Conservation (phyloP, 2,329 filamentous ascomycete genomes). For the Neofusicoccum kwambonambiense region DNA sequence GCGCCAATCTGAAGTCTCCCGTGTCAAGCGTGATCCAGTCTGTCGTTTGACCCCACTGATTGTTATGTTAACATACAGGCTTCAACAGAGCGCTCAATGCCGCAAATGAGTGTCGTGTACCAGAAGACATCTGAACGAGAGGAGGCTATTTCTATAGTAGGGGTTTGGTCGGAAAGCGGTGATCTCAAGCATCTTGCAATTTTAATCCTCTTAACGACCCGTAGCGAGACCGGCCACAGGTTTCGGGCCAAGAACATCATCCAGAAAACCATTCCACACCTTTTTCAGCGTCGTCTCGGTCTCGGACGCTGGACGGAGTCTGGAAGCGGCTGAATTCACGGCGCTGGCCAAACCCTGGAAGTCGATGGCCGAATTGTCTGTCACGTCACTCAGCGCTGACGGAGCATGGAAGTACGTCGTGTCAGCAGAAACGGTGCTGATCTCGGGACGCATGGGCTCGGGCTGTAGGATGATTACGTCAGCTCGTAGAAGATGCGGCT, state of each 20-base stretch:
- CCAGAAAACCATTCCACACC: constrained; percentile 49
- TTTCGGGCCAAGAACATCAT: constrained; percentile 48
- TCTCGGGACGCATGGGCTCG: constrained; percentile 56
- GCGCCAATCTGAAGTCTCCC: neutral
- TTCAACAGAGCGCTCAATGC: neutral
- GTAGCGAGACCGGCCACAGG: neutral
- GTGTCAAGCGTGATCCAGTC: neutral
- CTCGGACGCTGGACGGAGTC: constrained; percentile 34
- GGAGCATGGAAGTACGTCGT: constrained; percentile 48
- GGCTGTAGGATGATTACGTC: constrained; percentile 4
- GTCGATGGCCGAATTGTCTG: constrained; percentile 39
- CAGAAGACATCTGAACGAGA: neutral
- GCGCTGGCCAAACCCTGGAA: constrained; percentile 56
- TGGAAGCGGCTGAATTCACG: constrained; percentile 40
- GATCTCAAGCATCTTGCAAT: too few species aligned
- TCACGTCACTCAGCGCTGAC: constrained; percentile 57
- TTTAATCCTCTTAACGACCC: neutral
- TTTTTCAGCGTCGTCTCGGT: constrained; percentile 43
- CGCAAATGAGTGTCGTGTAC: neutral
- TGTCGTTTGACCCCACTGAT: too few species aligned
- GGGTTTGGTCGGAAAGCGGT: too few species aligned
- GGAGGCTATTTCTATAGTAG: too few species aligned
- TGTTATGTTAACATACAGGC: too few species aligned
- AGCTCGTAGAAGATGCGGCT: neutral
- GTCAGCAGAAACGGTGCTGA: constrained; percentile 53